Conservation (phyloP, 768 basidiomycete species). For the Naematelia aurantialba region DNA sequence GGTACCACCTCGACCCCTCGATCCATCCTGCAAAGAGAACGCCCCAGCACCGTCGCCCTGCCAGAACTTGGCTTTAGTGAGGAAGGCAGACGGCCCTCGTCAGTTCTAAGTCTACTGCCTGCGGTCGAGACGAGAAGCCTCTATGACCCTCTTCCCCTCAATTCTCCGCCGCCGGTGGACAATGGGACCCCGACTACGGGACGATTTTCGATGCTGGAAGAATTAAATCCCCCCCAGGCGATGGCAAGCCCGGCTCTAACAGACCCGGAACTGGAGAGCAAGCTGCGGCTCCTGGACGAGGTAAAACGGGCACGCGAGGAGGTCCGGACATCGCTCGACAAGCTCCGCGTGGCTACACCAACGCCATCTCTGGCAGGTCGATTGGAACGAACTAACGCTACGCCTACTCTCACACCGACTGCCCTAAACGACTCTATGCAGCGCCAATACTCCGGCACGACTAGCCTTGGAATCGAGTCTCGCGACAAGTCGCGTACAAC, state of each 20-base stretch:
- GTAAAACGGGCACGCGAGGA: conserved; percentile 33
- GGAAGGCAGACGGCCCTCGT: conserved; percentile 9
- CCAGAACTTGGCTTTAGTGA: conserved; percentile 30
- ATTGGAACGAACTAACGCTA: not conserved
- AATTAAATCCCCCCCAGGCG: conserved; percentile 2
- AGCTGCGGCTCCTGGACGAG: conserved; percentile 46
- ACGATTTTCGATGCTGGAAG: conserved; percentile 9
- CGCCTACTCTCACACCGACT: not conserved
- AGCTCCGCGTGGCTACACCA: conserved; percentile 61
- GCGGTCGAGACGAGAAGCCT: not conserved
- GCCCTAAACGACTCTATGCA: not conserved
- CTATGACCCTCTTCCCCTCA: not conserved
- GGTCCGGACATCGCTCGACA: conserved; percentile 37
- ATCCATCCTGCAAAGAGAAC: conserved; percentile 6
- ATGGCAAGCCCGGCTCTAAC: not conserved
- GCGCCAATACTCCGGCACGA: conserved; percentile 2
- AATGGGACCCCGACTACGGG: not conserved
- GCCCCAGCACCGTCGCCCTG: conserved; percentile 9
- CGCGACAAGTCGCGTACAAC: not conserved
- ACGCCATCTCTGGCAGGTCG: conserved; percentile 54
- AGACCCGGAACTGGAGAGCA: conserved; percentile 34
- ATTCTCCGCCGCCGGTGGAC: conserved; percentile 2
- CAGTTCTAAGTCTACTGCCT: conserved; percentile 23
- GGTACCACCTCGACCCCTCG: conserved; percentile 8
- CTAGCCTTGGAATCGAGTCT: not conserved